Evolutionary conservation across 2,329 filamentous ascomycete species (phyloP).

Genomic region (Neoscytalidium dimidiatum): DNA sequence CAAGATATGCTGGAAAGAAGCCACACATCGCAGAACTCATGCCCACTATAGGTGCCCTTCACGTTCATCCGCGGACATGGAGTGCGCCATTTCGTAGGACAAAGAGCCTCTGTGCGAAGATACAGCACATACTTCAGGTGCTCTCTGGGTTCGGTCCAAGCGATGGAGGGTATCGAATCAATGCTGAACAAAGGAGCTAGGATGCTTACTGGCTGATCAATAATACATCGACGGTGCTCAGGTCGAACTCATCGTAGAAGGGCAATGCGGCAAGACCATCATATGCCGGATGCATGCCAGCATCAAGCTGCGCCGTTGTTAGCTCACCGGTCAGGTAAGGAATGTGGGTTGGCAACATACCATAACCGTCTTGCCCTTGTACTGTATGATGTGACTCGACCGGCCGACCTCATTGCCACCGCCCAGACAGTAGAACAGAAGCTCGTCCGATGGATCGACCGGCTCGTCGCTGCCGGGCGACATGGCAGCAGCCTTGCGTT

Average conservation of each 20-base stretch:
- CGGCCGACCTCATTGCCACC: conserved; percentile 96
- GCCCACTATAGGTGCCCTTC: conserved; percentile 5
- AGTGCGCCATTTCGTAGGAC: not conserved
- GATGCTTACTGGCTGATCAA: conserved; percentile 96
- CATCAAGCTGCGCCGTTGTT: conserved; percentile 70
- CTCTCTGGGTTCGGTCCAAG: not conserved
- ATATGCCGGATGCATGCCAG: conserved; percentile 94
- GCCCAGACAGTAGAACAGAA: conserved; percentile 90
- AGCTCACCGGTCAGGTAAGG: not conserved
- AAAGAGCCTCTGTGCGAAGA: not conserved
- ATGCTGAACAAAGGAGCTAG: conserved; percentile 22
- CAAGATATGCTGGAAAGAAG: conserved; percentile 10
- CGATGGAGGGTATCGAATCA: conserved; percentile 6
- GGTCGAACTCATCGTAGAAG: conserved; percentile 97
- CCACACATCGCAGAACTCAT: conserved; percentile 15
- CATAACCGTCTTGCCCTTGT: conserved; percentile 99
- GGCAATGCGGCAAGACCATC: conserved; percentile 91
- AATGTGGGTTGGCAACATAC: conserved; percentile 51
- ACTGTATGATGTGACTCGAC: conserved; percentile 97
- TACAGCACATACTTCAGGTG: not conserved
- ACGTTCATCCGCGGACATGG: not conserved
- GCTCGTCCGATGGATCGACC: conserved; percentile 88
- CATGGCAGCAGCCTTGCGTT: conserved; percentile 85
- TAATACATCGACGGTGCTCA: conserved; percentile 95
- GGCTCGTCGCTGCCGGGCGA: conserved; percentile 74